These are phyloP conservation scores for Rhizopus stolonifer DNA, from an alignment of 371 early-diverging fungal genomes.

Conservation along the genomic window DNA sequence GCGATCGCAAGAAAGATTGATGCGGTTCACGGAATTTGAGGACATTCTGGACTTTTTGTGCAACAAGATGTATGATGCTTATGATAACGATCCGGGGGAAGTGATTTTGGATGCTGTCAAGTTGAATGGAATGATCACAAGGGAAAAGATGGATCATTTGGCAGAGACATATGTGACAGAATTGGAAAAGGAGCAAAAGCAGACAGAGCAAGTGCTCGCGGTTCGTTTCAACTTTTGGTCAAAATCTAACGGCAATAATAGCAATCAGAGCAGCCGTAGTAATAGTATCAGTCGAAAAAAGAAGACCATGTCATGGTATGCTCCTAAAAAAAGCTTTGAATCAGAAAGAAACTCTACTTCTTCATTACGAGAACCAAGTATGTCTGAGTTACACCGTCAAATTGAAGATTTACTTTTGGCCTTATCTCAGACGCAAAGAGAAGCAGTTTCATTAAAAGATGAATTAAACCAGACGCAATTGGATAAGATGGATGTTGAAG, in stretches of 20 bases:
- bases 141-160: conserved; percentile 31
- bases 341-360: conserved; percentile 31
- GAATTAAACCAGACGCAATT: conserved; percentile 52
- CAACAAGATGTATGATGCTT: conserved; percentile 72
- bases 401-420: conserved; percentile 59
- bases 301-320: conserved; percentile 37
- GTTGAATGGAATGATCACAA: conserved; percentile 56
- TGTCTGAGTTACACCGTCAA: conserved; percentile 53
- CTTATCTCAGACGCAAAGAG: conserved; percentile 54
- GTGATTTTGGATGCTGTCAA: conserved; percentile 74
- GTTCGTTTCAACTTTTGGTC: conserved; percentile 52
- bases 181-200: conserved; percentile 58
- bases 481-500: conserved; percentile 61
- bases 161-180: conserved; percentile 57
- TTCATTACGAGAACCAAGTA: conserved; percentile 29
- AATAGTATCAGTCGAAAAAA: conserved; percentile 30
- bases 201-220: conserved; percentile 53
- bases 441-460: conserved; percentile 58
- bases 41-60: conserved; percentile 72
- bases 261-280: conserved; percentile 9
- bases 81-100: conserved; percentile 55
- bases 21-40: conserved; percentile 78
- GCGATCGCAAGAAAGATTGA: conserved; percentile 61
- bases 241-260: not conserved
- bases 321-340: conserved; percentile 20